A percentile compares a stretch with the other conserved stretches of the same genome.
Conservation (phyloP, 2,329 filamentous ascomycete species). For the Sarocladium kiliense region DNA sequence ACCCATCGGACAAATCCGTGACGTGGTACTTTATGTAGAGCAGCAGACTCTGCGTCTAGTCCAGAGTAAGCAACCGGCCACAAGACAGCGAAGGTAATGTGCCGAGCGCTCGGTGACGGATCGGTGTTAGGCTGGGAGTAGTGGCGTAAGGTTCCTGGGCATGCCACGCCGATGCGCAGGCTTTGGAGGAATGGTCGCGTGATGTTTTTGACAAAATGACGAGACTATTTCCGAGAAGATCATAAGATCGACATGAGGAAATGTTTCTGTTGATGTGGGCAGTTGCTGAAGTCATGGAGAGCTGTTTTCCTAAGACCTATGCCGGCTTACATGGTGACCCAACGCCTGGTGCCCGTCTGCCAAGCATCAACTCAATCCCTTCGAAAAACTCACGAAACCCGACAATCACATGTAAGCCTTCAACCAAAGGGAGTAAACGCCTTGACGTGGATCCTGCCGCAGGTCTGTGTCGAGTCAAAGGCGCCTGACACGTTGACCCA, state of each 20-base stretch:
- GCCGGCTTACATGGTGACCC: too few relatives aligned
- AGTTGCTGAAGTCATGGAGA: too few relatives aligned
- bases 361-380: too few relatives aligned
- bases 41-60: too few relatives aligned
- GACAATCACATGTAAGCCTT: background rate
- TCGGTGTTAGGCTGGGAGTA: background rate
- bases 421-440: background rate
- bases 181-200: background rate
- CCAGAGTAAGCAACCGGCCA: conserved; percentile 3
- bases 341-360: too few relatives aligned
- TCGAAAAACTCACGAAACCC: too few relatives aligned
- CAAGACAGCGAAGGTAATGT: background rate
- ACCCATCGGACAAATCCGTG: conserved; percentile 1
- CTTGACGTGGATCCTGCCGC: background rate
- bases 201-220: background rate
- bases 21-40: background rate
- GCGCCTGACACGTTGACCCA: background rate
- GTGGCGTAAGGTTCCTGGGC: background rate
- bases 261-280: too few relatives aligned
- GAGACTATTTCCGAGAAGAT: background rate
- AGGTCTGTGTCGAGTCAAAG: background rate
- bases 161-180: background rate
- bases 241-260: too few relatives aligned
- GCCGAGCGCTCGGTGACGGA: conserved; percentile 4
- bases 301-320: too few relatives aligned